Evolutionary conservation across 2,329 filamentous ascomycete species (phyloP), one percentile per base, ranked within the genome.

Genomic region (Leptographium lundbergii): DNA sequence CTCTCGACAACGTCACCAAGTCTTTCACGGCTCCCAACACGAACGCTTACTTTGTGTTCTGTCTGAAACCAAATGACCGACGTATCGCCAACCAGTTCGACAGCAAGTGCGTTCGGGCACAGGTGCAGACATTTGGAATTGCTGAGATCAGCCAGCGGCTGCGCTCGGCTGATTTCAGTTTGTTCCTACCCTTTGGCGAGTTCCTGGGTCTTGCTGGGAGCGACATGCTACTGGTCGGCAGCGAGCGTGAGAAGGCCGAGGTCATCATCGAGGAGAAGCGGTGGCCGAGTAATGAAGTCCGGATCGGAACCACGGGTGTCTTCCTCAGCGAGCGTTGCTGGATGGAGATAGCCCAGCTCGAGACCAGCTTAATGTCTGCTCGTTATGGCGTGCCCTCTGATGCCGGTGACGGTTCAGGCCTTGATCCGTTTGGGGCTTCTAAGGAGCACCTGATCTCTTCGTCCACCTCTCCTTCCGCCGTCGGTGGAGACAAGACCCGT

Each of bases 51-150:
- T 97, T 96, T 66, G 82, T 99, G 52, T 96, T 99, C 73, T 99
- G 94, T 68, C 74, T 99, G 63, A 99, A 99, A 73, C 92, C 94
- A 25, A 99, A 99, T 66, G 94, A 99, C 70, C 83, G 94, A 57
- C 85, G 94, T 56, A 99, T 99, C 65, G 92, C 94, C 62, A 99
- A 99, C 66, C 94, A 99, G 68, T 99, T 97, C 66, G 94, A 99
- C 72, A 96, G 91, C 80, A 97, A 97, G 72, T 99, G 94, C 69
- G 94, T 99, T 25, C 86, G 94, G 4, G 89, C 88, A 13, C 94
- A 99, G 69, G 82, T 99, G 1, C 92, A 97, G 69, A 95, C 91
- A 0, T 89, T 97, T 65, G 94, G 94, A 36, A 95, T 99, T 67
- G 91, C 91, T 1, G 94, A 99, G 69, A 96, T 99, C 71, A 96